Base-by-base conservation (phyloP, 2,329 filamentous ascomycete genomes). In the Purpureocillium lavendulum region DNA sequence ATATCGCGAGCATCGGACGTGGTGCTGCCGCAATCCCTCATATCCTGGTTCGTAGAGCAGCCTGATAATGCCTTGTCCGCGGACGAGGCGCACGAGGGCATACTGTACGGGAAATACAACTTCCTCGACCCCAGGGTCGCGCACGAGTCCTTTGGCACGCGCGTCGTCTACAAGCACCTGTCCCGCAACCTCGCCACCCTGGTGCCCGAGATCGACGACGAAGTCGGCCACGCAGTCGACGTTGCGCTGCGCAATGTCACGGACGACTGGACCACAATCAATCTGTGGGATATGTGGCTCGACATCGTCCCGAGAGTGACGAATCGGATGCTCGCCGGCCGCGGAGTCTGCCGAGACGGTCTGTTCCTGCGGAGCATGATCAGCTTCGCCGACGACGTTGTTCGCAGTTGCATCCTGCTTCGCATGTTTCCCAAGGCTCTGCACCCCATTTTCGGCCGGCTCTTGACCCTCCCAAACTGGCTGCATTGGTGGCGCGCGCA, bases 361-460 rank as follows among this genome's bases (percentile, higher is more conserved):
- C 53, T 57, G 6, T 73, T 72, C 40, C 54, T 77, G 32, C 49
- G 62, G n/a, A 57, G 61, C 39, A 70, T 71, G 48, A 56, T 70
- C 7, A 54, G 55, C 18, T 78, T 77, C 43, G 69, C 72, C 26
- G 63, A 70, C 42, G 65, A 65, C 36, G 64, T 75, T 3, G 49
- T 75, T 2, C 49, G 67, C 33, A 66, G 67, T 41, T 59, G 60
- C 41, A 57, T 70, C 34, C 44, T 71, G 13, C 57, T 73, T n/a
- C 59, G 58, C 45, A 53, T 73, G 40, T 55, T 71, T 2, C 72
- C 74, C 0, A 56, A 57, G 7, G 54, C 69, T 2, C 49, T 77
- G 3, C 69, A 73, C 17, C 70, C 71, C 0, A 43, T 79, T 1
- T 40, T 76, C 4, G 69, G 70, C 9, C 62, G 56, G 3, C 47